phyloP scores from a whole-genome alignment of 176 grass and related monocot species.

The Bonia amplexicaulis region DNA sequence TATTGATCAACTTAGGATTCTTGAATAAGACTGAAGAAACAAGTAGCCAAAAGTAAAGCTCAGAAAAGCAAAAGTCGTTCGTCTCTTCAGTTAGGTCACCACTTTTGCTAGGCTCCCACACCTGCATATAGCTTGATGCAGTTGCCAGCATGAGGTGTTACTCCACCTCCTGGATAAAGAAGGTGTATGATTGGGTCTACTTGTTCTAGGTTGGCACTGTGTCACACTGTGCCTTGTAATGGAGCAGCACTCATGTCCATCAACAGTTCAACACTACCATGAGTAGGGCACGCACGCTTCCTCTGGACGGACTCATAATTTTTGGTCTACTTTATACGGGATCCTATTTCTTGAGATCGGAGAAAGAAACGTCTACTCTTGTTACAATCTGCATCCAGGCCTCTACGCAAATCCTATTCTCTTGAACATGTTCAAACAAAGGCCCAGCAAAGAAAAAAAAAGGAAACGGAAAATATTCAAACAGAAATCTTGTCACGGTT shows the following conservation, averaged over 20 bases:
- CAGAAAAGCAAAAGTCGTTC: background rate
- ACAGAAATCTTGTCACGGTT: background rate
- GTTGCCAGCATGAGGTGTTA: conserved; percentile 2
- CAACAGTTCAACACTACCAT: conserved; percentile 9
- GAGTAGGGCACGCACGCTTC: conserved; percentile 25
- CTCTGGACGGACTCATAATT: conserved; percentile 4
- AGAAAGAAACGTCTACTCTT: conserved; percentile 22
- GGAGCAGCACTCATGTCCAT: background rate
- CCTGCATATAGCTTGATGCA: background rate
- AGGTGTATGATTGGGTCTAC: conserved; percentile 5
- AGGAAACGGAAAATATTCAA: background rate
- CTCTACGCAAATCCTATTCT: background rate
- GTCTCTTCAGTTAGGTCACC: background rate
- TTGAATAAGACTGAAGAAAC: background rate
- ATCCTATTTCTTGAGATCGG: conserved; percentile 9
- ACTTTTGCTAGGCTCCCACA: conserved; percentile 4
- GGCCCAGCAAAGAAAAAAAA: background rate
- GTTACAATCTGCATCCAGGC: background rate
- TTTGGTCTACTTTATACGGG: background rate
- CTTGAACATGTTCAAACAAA: background rate
- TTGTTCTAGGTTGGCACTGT: background rate
- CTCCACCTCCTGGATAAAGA: conserved; percentile 4
- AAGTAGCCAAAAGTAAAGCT: background rate
- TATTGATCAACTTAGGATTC: background rate
- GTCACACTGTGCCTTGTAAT: conserved; percentile 16